These are phyloP conservation scores for Xylaria sp. DNA, from an alignment of 2,329 filamentous ascomycete genomes.

Conservation along the genomic window DNA sequence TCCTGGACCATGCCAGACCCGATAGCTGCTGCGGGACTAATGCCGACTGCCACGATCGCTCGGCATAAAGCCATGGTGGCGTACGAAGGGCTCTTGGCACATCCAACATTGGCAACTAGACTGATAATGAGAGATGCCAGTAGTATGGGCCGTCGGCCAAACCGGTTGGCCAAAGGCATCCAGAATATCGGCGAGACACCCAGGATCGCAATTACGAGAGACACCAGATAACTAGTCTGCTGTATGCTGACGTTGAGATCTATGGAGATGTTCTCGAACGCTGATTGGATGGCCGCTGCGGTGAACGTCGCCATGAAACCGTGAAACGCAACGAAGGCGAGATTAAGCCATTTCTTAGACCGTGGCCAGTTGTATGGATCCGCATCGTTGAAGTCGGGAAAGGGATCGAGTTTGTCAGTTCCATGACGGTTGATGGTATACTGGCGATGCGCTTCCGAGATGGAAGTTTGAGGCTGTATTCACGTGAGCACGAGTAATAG, in stretches of 20 bases:
- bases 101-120: slow-evolving; percentile 29
- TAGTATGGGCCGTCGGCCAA: slow-evolving; percentile 29
- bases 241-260: slow-evolving; percentile 30
- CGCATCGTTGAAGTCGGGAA: slow-evolving; percentile 28
- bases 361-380: slow-evolving; percentile 33
- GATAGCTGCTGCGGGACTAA: slow-evolving; percentile 31
- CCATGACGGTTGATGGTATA: slow-evolving; percentile 31
- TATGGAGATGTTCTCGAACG: slow-evolving; percentile 27
- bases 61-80: slow-evolving; percentile 23
- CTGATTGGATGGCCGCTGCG: slow-evolving; percentile 26
- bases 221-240: slow-evolving; percentile 29
- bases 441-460: slow-evolving; percentile 29
- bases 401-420: slow-evolving; percentile 28
- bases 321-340: slow-evolving; percentile 30
- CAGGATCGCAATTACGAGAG: slow-evolving; percentile 27
- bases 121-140: slow-evolving; percentile 26
- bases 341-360: slow-evolving; percentile 30
- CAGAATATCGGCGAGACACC: slow-evolving; percentile 31
- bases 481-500: background rate
- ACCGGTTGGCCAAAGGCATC: slow-evolving; percentile 27
- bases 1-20: slow-evolving; percentile 30
- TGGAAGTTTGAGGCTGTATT: slow-evolving; percentile 25
- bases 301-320: slow-evolving; percentile 33
- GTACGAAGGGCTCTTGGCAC: slow-evolving; percentile 29
- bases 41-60: slow-evolving; percentile 22